A percentile compares a stretch with the other conserved stretches of the same genome.
Conservation (phyloP, 192 early-diverging fungal genomes). For the Haplosporangium gracile region DNA sequence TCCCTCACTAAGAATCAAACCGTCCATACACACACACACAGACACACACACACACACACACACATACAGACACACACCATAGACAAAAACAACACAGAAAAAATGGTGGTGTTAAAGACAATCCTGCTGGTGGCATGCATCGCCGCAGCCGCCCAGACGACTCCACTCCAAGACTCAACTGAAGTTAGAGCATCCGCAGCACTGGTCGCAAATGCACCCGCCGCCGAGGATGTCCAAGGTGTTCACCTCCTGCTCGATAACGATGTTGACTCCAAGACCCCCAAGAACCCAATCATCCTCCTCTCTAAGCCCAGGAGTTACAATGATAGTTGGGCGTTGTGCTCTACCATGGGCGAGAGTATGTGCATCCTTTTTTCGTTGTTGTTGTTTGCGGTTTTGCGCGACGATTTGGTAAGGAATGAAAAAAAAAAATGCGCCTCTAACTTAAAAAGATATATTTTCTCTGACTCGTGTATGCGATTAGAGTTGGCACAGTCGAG, state of each 20-base stretch:
- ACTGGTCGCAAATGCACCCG: neutral
- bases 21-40: no score
- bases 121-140: neutral
- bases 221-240: constrained; percentile 18
- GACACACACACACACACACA: no score
- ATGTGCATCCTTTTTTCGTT: neutral
- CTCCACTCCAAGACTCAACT: neutral
- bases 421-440: neutral
- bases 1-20: no score
- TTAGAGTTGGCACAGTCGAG: neutral
- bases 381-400: neutral
- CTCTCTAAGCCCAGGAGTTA: constrained; percentile 30
- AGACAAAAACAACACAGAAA: neutral
- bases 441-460: neutral
- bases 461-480: neutral
- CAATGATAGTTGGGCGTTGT: constrained; percentile 1
- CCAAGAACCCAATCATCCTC: constrained; percentile 29
- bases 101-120: neutral
- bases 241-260: constrained; percentile 34
- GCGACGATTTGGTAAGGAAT: no score
- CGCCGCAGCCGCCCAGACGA: neutral
- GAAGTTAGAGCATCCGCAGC: neutral
- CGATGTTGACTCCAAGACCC: constrained; percentile 31
- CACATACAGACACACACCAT: no score
- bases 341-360: constrained; percentile 27